Evolutionary conservation across 2,329 filamentous ascomycete genomes (phyloP), one percentile per base, ranked within the genome.

Genomic region (Nemania sp.): DNA sequence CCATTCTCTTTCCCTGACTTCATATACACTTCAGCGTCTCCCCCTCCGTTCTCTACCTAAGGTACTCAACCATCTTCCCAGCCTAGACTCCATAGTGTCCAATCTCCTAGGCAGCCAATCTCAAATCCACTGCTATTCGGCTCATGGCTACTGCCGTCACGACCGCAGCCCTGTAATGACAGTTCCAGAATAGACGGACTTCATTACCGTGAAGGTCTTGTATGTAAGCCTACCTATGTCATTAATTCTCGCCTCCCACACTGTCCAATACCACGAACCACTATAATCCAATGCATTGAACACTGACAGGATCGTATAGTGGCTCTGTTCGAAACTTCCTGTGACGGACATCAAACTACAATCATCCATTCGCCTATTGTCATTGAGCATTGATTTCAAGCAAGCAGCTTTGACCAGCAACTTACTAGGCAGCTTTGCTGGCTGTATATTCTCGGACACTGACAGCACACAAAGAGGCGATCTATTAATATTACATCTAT

Each of bases 81-180:
- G n/a, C n/a, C n/a, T n/a, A n/a, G n/a, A n/a, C n/a, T 42, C 54
- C 32, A n/a, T 57, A 62, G 52, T 57, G 21, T 59, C 40, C 53
- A 13, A 40, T 17, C 43, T 34, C 21, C 18, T 17, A 32, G 21
- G 34, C 37, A 42, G 20, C 21, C 42, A 32, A n/a, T n/a, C 10
- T 39, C 35, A 11, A 39, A 13, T n/a, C 34, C 37, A 18, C 13
- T 17, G 39, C 47, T 45, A 29, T 15, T 13, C 29, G 29, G 25
- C 7, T 17, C 9, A 37, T 2, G 17, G n/a, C 12, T 18, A 39
- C 47, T 13, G 13, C 40, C 1, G 12, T 7, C 18, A 52, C 25
- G 12, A 39, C 35, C 35, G 35, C 5, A 12, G 4, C 32, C 45
- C 4, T 25, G 42, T 5, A 15, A 52, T 29, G 34, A 21, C n/a